Conservation (phyloP, 2,329 filamentous ascomycete species). For the Sporothrix phasma region DNA sequence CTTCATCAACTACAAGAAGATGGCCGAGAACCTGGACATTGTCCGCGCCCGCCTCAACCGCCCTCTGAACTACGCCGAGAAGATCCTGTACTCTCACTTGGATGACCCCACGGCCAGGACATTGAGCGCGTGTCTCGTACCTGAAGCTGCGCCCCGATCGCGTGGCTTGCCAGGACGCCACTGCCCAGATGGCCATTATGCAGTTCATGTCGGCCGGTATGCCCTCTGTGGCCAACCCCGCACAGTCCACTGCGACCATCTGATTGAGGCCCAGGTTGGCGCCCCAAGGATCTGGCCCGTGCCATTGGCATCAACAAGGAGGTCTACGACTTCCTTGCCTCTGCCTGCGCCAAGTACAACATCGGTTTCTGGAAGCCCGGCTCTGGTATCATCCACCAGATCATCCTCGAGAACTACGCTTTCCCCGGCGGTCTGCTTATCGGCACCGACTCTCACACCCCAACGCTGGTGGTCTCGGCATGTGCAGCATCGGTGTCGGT, state of each 20-base stretch:
- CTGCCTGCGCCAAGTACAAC: conserved; percentile 96
- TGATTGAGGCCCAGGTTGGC: conserved; percentile 95
- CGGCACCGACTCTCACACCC: conserved; percentile 91
- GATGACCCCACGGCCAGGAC: conserved; percentile 95
- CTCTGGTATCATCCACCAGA: conserved; percentile 99
- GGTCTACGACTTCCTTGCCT: conserved; percentile 94
- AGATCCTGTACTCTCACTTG: conserved; percentile 97
- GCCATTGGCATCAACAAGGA: conserved; percentile 96
- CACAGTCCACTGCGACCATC: conserved; percentile 97
- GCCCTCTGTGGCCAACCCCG: conserved; percentile 86
- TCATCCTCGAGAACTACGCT: conserved; percentile 95
- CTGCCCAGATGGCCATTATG: conserved; percentile 97
- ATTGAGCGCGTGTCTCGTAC: conserved; percentile 91
- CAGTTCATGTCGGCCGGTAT: conserved; percentile 99
- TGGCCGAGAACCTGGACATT: conserved; percentile 92
- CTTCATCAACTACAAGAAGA: conserved; percentile 99
- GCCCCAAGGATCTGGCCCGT: conserved; percentile 83
- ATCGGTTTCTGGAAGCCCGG: conserved; percentile 99
- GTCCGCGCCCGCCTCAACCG: conserved; percentile 84
- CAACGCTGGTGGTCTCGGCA: conserved; percentile 92
- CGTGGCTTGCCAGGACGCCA: conserved; percentile 98
- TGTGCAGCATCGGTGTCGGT: conserved; percentile 91
- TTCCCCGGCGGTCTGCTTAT: conserved; percentile 98
- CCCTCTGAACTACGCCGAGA: conserved; percentile 91
- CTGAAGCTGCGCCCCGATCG: conserved; percentile 94